Evolutionary conservation across 192 early-diverging fungal species (phyloP).

Genomic region (Coemansia sp.): DNA sequence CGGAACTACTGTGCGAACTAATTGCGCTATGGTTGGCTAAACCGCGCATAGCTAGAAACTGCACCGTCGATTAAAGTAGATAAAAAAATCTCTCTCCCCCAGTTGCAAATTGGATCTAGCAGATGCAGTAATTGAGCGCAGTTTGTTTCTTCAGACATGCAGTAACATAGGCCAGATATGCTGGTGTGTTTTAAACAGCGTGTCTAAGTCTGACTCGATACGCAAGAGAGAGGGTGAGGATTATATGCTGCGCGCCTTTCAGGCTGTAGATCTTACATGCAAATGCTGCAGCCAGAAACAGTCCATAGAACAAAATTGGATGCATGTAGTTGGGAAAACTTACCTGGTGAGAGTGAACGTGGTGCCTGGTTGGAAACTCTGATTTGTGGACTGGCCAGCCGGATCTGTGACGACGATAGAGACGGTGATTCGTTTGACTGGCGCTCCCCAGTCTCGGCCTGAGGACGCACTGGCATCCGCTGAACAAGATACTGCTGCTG

Average conservation of each 20-base stretch:
- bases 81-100: no score
- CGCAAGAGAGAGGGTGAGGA: neutral
- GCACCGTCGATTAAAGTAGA: no score
- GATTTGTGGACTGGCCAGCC: conserved; percentile 39
- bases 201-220: neutral
- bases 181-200: neutral
- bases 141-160: neutral
- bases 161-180: conserved; percentile 2
- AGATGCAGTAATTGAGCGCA: conserved; percentile 3
- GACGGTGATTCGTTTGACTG: conserved; percentile 9
- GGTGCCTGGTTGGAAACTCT: conserved; percentile 24
- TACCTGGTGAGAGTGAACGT: conserved; percentile 27
- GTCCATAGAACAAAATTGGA: neutral
- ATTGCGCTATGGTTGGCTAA: no score
- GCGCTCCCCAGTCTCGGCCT: conserved; percentile 9
- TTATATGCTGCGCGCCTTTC: no score
- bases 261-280: no score
- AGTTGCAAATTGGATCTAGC: neutral
- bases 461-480: conserved; percentile 14
- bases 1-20: no score
- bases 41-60: no score
- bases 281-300: no score
- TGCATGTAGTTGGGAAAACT: conserved; percentile 11
- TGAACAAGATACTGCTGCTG: conserved; percentile 48
- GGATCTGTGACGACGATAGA: conserved; percentile 31